Percentiles rank a stretch among this genome's conserved stretches.
Conservation (phyloP, 1,284 basidiomycete genomes). For the Mycena sp. region DNA sequence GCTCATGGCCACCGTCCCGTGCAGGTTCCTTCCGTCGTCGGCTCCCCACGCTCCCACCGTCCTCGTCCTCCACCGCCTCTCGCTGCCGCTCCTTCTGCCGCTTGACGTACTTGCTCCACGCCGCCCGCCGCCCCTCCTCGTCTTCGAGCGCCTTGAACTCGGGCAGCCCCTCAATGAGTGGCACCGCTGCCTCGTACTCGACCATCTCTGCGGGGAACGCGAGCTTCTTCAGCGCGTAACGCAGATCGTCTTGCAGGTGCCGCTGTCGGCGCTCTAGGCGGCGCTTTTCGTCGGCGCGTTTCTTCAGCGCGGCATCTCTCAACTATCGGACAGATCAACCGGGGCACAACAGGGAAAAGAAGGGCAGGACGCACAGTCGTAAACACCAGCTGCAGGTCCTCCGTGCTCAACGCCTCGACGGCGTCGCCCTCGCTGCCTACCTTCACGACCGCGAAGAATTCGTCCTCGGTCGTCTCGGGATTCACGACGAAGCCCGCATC, state of each 20-base stretch:
- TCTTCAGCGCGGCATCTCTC: constrained; percentile 74
- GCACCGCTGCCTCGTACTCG: constrained; percentile 61
- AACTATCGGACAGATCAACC: constrained; percentile 57
- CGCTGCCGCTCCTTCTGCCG: constrained; percentile 88
- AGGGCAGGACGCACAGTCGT: constrained; percentile 62
- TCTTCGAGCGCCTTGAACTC: constrained; percentile 88
- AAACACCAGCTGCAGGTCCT: constrained; percentile 71
- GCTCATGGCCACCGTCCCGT: constrained; percentile 58
- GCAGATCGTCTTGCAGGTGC: constrained; percentile 93
- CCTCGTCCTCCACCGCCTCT: constrained; percentile 83
- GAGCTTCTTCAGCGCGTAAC: constrained; percentile 94
- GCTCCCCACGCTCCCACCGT: constrained; percentile 73
- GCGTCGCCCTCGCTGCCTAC: constrained; percentile 52
- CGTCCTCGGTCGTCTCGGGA: constrained; percentile 67
- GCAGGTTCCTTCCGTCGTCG: constrained; percentile 78
- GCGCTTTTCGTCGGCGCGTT: constrained; percentile 82
- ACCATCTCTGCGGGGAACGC: constrained; percentile 74
- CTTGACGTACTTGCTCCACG: constrained; percentile 88
- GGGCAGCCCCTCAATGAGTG: constrained; percentile 79
- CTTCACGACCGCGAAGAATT: constrained; percentile 69
- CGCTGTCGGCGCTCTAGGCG: constrained; percentile 85
- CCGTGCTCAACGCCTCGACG: constrained; percentile 56
- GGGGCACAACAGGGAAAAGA: background rate
- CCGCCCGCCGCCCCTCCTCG: constrained; percentile 80
- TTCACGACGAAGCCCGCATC: constrained; percentile 57